Conservation (phyloP, 352 stramenopile genomes). For the Pelagophyceae sp. region DNA sequence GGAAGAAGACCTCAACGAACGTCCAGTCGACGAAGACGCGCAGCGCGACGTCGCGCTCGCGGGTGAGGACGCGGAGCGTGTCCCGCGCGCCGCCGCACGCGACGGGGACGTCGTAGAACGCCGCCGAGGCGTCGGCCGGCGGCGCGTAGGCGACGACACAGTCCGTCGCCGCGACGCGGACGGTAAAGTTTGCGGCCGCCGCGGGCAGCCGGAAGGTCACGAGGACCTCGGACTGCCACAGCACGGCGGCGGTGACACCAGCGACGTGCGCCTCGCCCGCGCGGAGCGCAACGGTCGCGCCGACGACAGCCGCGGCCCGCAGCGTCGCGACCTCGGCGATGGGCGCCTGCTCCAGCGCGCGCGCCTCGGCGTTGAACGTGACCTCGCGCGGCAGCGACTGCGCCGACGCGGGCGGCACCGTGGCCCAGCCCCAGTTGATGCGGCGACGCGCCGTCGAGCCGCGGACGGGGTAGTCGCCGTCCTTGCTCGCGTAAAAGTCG, state of each 20-base stretch:
- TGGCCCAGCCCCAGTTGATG: conserved; percentile 2
- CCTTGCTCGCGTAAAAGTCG: conserved; percentile 4
- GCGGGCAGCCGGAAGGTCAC: not conserved
- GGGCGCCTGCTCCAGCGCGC: not conserved
- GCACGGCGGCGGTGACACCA: not conserved
- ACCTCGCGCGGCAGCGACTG: conserved; percentile 4
- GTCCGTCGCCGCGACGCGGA: not conserved
- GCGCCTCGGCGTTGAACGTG: not conserved
- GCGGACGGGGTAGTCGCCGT: not conserved
- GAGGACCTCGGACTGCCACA: not conserved
- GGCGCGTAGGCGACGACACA: not conserved
- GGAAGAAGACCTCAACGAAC: conserved; percentile 1
- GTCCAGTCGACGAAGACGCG: conserved; percentile 1
- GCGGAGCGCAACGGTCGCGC: not conserved
- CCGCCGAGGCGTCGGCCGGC: not conserved
- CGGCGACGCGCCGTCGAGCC: not conserved
- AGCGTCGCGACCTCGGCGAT: not conserved
- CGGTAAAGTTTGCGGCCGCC: not conserved
- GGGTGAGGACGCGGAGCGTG: not conserved
- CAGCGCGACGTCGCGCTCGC: not conserved
- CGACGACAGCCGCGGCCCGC: not conserved
- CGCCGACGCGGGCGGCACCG: not conserved
- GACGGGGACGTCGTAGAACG: not conserved
- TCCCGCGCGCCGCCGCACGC: not conserved
- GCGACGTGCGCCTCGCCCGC: not conserved